Evolutionary conservation across 1,139 yeast genomes (phyloP).

Genomic region (Blastobotrys capitulatus): DNA sequence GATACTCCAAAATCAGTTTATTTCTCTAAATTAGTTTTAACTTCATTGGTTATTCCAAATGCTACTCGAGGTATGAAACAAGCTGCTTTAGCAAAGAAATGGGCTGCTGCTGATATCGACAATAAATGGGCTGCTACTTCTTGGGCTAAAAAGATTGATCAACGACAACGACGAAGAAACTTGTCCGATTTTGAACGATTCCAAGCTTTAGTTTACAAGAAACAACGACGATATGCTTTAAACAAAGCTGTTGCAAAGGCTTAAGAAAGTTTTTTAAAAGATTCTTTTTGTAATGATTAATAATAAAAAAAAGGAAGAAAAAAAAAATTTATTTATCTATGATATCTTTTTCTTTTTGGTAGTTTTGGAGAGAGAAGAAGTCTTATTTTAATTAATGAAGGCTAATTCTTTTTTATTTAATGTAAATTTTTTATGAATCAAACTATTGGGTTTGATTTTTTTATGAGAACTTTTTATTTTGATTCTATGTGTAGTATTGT

Average conservation of each 20-base stretch:
- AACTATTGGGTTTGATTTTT: too few species aligned
- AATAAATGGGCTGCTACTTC: constrained; percentile 89
- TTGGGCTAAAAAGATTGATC: constrained; percentile 98
- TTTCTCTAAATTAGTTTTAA: constrained; percentile 84
- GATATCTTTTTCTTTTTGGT: too few species aligned
- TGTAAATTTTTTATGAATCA: too few species aligned
- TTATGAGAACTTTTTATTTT: too few species aligned
- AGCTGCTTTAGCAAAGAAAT: constrained; percentile 80
- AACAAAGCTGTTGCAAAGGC: constrained; percentile 90
- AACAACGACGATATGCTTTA: constrained; percentile 93
- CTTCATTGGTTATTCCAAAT: constrained; percentile 79
- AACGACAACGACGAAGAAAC: constrained; percentile 86
- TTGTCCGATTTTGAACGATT: constrained; percentile 98
- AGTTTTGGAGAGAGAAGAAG: too few species aligned
- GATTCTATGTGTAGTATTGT: too few species aligned
- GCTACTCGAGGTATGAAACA: constrained; percentile 96
- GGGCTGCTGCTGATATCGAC: constrained; percentile 86
- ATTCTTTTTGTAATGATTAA: constrained; percentile 39
- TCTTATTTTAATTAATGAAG: too few species aligned
- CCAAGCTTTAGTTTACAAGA: constrained; percentile 96
- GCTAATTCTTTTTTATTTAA: too few species aligned
- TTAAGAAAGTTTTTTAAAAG: constrained; percentile 81
- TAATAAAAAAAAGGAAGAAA: too few species aligned
- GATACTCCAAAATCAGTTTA: constrained; percentile 78
- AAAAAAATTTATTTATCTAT: too few species aligned